phyloP scores from a whole-genome alignment of 2,329 filamentous ascomycete genomes.

The Diaporthe batatas region DNA sequence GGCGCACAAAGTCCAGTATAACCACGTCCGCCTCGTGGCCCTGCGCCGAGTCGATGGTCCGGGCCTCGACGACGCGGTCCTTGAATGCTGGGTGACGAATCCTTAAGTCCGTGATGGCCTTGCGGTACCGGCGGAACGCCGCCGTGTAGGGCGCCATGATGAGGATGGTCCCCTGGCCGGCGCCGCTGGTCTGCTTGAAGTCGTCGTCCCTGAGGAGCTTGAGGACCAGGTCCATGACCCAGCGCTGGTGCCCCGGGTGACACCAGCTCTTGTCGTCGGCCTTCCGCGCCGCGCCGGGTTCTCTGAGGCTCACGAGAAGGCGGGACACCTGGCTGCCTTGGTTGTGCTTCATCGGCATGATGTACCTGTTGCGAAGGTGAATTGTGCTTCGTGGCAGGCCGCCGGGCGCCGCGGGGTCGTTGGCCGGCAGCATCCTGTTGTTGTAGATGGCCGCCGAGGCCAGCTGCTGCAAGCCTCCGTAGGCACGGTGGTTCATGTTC shows the following conservation, averaged over 20 bases:
- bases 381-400: not conserved
- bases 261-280: not conserved
- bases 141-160: conserved; percentile 60
- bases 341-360: conserved; percentile 4
- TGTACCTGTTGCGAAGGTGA: not conserved
- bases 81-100: conserved; percentile 46
- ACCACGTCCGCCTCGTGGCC: conserved; percentile 63
- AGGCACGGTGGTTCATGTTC: conserved; percentile 20
- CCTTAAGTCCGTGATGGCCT: conserved; percentile 46
- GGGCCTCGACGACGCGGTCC: conserved; percentile 53
- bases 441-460: conserved; percentile 1
- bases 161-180: conserved; percentile 54
- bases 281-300: accelerated
- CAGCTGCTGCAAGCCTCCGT: not conserved
- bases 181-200: conserved; percentile 51
- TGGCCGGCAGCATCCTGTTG: not conserved
- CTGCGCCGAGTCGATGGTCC: conserved; percentile 61
- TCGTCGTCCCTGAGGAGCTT: conserved; percentile 42
- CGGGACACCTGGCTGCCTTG: not conserved
- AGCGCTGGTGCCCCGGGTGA: too few species aligned
- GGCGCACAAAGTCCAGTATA: conserved; percentile 59
- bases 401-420: not conserved
- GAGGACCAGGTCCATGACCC: not conserved
- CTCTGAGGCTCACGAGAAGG: not conserved
- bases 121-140: conserved; percentile 53